Evolutionary conservation across 2,329 filamentous ascomycete genomes (phyloP).

Genomic region (Arthrocladium fulminans): DNA sequence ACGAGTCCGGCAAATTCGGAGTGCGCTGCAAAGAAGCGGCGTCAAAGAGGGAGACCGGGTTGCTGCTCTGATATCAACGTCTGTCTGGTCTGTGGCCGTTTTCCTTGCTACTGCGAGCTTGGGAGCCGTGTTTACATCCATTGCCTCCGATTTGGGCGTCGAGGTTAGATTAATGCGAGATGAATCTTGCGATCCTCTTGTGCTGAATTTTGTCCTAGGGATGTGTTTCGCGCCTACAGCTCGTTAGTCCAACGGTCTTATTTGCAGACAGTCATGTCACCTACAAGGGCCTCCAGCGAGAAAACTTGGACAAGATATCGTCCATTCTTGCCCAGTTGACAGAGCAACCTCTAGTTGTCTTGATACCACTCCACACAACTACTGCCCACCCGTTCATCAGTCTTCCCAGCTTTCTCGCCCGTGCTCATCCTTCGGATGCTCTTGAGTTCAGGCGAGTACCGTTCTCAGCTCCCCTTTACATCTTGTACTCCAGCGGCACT

Average conservation of each 20-base stretch:
- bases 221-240: slow-evolving; percentile 30
- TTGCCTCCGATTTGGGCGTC: slow-evolving; percentile 34
- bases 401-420: slow-evolving; percentile 24
- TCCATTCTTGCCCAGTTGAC: slow-evolving; percentile 5
- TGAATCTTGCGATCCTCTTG: no score
- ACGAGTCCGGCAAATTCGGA: slow-evolving; percentile 30
- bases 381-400: neutral
- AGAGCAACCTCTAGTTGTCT: slow-evolving; percentile 6
- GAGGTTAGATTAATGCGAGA: no score
- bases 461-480: slow-evolving; percentile 35
- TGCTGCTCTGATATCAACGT: slow-evolving; percentile 35
- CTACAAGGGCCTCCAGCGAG: slow-evolving; percentile 12
- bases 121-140: slow-evolving; percentile 37
- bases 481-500: slow-evolving; percentile 36
- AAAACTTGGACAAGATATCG: slow-evolving; percentile 9
- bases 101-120: slow-evolving; percentile 34
- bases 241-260: slow-evolving; percentile 32
- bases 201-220: no score
- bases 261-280: slow-evolving; percentile 31
- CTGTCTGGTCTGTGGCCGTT: slow-evolving; percentile 33
- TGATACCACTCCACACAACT: slow-evolving; percentile 2
- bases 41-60: slow-evolving; percentile 33
- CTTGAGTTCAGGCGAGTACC: slow-evolving; percentile 31
- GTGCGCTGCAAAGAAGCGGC: slow-evolving; percentile 30
- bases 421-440: slow-evolving; percentile 24